Base-by-base conservation (phyloP, 179 eudicot species). In the Carnegiea gigantea region DNA sequence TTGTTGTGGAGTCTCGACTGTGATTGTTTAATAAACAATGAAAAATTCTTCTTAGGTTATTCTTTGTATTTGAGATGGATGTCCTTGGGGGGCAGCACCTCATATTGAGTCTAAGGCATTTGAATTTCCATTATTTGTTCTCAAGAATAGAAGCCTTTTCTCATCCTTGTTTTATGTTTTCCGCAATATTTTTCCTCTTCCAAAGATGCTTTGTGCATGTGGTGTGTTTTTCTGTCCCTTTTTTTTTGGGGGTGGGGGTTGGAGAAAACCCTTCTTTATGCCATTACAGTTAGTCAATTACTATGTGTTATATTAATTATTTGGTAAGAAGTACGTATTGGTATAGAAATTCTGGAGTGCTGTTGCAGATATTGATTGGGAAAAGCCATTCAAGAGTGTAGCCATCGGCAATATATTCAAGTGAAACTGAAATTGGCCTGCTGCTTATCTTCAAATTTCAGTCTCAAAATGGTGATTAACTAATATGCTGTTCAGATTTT, bases 21-120 rank as follows among this genome's bases (percentile, higher is more conserved):
- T 81, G 48, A 73, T 74, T 84, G 86, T 81, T 84, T 38, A 77
- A 84, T 81, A 77, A 80, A 81, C 70, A 49, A 38, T 43, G 51
- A 81, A 38, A 53, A 54, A 81, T 78, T 78, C 70, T 67, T 81
- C 64, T 18, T 78, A 78, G 86, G 75, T 48, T 84, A 77, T 84
- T 84, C 81, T 84, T 81, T 81, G 84, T 65, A 81, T 84, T 84
- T 18, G 62, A 78, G 79, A 62, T 70, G 70, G 36, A 64, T 77
- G 44, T 54, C 67, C 62, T 73, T 65, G 70, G 48, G 49, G 15
- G 77, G 84, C 71, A 24, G 86, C 62, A 71, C 67, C 49, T 84
- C 57, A 59, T 77, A 82, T 71, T 64, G 78, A 51, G 30, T 78
- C 75, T 78, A 79, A 75, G 20, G 80, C 72, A 78, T 72, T 73